A percentile compares a stretch with the other conserved stretches of the same genome.
These are phyloP conservation scores for Fusarium nanum DNA, from an alignment of 2,329 filamentous ascomycete genomes.

Conservation along the genomic window DNA sequence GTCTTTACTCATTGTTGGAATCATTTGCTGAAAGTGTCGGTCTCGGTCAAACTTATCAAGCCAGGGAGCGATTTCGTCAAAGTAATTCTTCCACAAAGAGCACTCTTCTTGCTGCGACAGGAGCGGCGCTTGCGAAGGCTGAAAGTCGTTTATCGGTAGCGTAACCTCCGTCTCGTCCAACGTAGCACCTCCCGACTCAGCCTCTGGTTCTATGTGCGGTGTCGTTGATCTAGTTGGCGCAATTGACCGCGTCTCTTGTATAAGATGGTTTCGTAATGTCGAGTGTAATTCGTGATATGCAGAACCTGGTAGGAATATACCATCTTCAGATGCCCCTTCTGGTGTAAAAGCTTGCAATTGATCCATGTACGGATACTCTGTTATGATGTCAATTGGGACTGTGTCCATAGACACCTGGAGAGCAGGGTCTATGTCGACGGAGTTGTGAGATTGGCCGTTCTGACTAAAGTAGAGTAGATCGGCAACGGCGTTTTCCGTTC, in stretches of 20 bases:
- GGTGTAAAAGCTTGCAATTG: conserved; percentile 49
- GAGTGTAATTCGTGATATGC: conserved; percentile 60
- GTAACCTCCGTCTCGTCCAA: conserved; percentile 24
- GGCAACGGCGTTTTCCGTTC: conserved; percentile 52
- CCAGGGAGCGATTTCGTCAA: conserved; percentile 57
- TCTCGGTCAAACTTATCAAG: conserved; percentile 66
- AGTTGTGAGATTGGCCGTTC: conserved; percentile 40
- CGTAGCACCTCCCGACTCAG: conserved; percentile 1
- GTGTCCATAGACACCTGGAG: conserved; percentile 39
- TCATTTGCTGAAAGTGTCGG: conserved; percentile 59
- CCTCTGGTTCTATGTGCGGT: conserved; percentile 34
- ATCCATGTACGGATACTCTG: conserved; percentile 44
- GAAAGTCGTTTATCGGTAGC: conserved; percentile 34
- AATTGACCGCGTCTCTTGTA: conserved; percentile 57
- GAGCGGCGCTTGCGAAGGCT: conserved; percentile 24
- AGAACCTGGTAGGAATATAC: conserved; percentile 60
- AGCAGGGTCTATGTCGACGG: conserved; percentile 36
- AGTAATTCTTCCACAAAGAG: conserved; percentile 56
- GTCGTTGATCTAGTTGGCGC: conserved; percentile 49
- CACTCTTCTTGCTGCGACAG: conserved; percentile 50
- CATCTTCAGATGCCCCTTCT: conserved; percentile 51
- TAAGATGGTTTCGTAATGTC: conserved; percentile 57
- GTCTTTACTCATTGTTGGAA: conserved; percentile 59
- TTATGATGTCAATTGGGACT: conserved; percentile 27
- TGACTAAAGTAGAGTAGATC: conserved; percentile 52